phyloP scores from a whole-genome alignment of 163 green algal species.

The Coccomyxa subellipsoidea region DNA sequence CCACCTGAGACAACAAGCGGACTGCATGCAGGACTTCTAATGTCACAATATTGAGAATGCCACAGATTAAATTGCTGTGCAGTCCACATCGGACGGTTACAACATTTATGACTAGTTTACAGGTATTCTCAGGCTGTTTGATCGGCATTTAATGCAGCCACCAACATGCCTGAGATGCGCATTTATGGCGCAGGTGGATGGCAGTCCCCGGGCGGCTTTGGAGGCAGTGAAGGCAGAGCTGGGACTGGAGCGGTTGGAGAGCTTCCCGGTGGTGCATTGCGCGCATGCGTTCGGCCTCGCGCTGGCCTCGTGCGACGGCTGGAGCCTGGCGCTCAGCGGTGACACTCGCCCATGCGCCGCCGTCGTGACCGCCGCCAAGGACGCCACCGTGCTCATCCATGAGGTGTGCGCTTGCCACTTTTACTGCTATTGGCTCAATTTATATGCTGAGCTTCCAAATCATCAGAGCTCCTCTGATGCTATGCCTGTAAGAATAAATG shows the following conservation, averaged over 20 bases:
- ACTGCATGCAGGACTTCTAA: too few species aligned
- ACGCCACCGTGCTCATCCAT: conserved; percentile 90
- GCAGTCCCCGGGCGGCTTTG: not conserved
- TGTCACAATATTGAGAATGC: too few species aligned
- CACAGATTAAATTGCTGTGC: too few species aligned
- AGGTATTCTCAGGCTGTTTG: too few species aligned
- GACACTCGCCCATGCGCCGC: conserved; percentile 86
- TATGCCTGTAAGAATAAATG: not conserved
- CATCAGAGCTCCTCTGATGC: not conserved
- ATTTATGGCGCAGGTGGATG: not conserved
- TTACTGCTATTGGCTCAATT: too few species aligned
- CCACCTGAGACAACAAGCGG: too few species aligned
- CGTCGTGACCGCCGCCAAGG: conserved; percentile 68
- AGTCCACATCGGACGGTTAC: too few species aligned
- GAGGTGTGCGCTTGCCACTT: conserved; percentile 57
- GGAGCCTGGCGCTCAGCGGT: conserved; percentile 81
- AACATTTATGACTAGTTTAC: too few species aligned
- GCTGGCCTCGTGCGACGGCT: conserved; percentile 48
- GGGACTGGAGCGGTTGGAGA: conserved; percentile 60
- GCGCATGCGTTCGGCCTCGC: conserved; percentile 60
- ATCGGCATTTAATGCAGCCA: too few species aligned
- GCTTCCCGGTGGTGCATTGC: conserved; percentile 79
- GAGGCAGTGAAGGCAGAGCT: conserved; percentile 23
- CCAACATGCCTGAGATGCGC: too few species aligned
- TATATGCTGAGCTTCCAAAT: too few species aligned